Evolutionary conservation across 108 stramenopile genomes (phyloP).

Genomic region (Cyclotella choctawhatcheeana): DNA sequence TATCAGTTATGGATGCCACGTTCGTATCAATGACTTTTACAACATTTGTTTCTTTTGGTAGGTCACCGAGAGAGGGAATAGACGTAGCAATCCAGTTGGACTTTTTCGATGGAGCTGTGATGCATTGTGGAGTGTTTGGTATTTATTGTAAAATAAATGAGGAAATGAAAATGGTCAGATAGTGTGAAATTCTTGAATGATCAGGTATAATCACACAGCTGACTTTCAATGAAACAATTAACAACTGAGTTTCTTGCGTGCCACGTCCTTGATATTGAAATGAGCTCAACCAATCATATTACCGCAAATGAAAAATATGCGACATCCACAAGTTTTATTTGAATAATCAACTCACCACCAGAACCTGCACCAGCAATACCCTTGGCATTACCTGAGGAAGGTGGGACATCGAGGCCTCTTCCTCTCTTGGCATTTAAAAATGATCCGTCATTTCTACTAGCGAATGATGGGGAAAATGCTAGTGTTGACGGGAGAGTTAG

Average conservation of each 20-base stretch:
- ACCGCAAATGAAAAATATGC: background rate
- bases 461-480: no score
- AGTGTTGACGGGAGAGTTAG: no score
- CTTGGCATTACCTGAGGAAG: background rate
- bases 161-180: background rate
- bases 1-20: conserved; percentile 55
- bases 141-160: background rate
- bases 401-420: background rate
- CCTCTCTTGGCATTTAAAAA: conserved; percentile 9
- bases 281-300: background rate
- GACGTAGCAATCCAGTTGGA: conserved; percentile 40
- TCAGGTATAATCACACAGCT: background rate
- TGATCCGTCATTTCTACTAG: no score
- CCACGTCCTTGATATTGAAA: background rate
- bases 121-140: background rate
- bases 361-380: background rate
- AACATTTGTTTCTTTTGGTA: conserved; percentile 61
- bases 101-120: conserved; percentile 16
- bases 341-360: background rate
- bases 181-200: background rate
- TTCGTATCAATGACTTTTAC: conserved; percentile 66
- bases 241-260: background rate
- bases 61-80: conserved; percentile 45
- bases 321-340: background rate
- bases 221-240: background rate